Conservation (phyloP, 2,329 filamentous ascomycete genomes). For the Amauroascus niger region DNA sequence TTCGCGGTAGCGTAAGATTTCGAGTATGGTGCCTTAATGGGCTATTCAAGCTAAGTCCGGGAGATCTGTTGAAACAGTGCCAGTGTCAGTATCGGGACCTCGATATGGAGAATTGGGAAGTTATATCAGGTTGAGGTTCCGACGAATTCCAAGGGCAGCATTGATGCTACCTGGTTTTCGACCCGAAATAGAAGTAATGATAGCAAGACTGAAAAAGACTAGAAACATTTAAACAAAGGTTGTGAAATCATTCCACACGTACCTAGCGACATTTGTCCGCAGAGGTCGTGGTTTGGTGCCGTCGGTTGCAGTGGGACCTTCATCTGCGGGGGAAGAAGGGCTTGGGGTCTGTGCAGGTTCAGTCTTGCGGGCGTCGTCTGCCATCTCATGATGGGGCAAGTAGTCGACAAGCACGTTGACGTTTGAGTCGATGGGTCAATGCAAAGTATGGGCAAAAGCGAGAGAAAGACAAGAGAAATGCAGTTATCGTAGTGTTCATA, state of each 20-base stretch:
- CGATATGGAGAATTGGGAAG: neutral
- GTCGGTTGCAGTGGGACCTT: neutral
- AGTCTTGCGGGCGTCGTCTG: constrained; percentile 3
- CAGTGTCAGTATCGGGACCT: constrained; percentile 3
- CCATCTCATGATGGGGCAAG: constrained; percentile 10
- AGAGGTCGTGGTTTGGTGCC: constrained; percentile 3
- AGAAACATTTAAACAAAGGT: neutral
- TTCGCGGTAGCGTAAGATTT: constrained; percentile 49
- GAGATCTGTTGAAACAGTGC: constrained; percentile 8
- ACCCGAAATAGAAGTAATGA: neutral
- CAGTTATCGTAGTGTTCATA: neutral
- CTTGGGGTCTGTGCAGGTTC: neutral
- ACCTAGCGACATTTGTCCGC: neutral
- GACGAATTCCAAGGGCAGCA: neutral
- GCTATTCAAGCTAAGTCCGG: constrained; percentile 13
- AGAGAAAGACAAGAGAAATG: neutral
- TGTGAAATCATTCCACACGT: neutral
- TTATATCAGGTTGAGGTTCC: neutral
- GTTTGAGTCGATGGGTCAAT: neutral
- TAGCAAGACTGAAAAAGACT: neutral
- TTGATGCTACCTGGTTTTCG: neutral
- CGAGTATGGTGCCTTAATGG: constrained; percentile 41
- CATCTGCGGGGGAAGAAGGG: constrained; percentile 2
- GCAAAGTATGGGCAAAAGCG: neutral
- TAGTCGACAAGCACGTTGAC: neutral